A percentile compares a stretch with the other conserved stretches of the same genome.
phyloP scores from a whole-genome alignment of 345 rosid genomes.

The Aquilaria malaccensis region DNA sequence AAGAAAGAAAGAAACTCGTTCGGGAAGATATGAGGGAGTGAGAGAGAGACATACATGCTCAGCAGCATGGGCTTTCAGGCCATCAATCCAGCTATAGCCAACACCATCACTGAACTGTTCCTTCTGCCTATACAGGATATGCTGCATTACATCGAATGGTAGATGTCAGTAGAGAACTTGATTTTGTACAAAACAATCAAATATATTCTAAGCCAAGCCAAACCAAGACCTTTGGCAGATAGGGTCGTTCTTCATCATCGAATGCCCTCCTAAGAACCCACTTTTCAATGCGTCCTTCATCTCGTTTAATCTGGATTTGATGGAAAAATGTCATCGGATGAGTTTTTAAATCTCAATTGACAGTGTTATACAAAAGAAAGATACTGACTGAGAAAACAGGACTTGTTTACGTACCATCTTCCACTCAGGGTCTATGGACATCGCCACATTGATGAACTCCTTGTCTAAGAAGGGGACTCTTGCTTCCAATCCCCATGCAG shows the following conservation, averaged over 20 bases:
- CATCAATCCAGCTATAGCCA: constrained; percentile 97
- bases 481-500: constrained; percentile 94
- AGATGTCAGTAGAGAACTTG: constrained; percentile 11
- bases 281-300: constrained; percentile 70
- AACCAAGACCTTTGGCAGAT: constrained; percentile 62
- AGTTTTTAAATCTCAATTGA: not conserved
- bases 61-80: constrained; percentile 81
- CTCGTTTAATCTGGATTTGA: constrained; percentile 47
- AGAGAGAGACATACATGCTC: constrained; percentile 32
- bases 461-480: constrained; percentile 94
- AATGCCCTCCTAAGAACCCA: constrained; percentile 87
- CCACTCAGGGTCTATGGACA: constrained; percentile 80
- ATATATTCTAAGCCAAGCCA: not conserved
- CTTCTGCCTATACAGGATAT: constrained; percentile 89
- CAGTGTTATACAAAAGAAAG: too few species aligned
- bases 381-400: not conserved
- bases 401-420: constrained; percentile 51
- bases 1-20: not conserved
- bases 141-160: constrained; percentile 34
- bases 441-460: constrained; percentile 68
- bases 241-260: constrained; percentile 76
- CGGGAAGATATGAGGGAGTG: not conserved
- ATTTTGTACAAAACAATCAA: not conserved
- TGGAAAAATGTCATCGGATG: not conserved
- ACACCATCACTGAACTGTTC: constrained; percentile 98